Conservation (phyloP, 2,329 filamentous ascomycete species). For the Neonectria punicea region DNA sequence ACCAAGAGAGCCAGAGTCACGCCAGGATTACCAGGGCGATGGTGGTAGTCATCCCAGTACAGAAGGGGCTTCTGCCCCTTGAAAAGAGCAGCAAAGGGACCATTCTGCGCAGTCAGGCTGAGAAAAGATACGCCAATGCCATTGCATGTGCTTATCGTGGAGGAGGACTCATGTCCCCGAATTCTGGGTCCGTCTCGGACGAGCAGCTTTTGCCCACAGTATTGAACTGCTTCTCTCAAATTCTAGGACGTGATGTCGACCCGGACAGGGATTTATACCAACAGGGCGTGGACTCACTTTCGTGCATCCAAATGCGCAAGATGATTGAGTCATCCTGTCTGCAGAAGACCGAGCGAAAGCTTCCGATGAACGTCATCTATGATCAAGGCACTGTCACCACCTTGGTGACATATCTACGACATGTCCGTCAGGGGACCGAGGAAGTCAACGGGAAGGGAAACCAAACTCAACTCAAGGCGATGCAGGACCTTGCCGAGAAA, state of each 20-base stretch:
- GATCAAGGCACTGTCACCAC: conserved; percentile 64
- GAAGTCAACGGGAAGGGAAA: neutral
- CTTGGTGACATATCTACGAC: conserved; percentile 37
- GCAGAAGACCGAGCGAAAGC: neutral
- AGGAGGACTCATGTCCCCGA: neutral
- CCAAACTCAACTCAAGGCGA: neutral
- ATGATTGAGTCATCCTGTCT: conserved; percentile 43
- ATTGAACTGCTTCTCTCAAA: conserved; percentile 44
- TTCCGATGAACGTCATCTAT: conserved; percentile 69
- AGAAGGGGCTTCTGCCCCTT: conserved; percentile 45
- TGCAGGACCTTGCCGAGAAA: conserved; percentile 20
- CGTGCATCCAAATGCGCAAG: conserved; percentile 62
- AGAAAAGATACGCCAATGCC: conserved; percentile 56
- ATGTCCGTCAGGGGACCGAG: neutral
- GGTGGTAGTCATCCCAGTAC: conserved; percentile 57
- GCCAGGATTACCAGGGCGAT: conserved; percentile 61
- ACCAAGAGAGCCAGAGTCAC: conserved; percentile 60
- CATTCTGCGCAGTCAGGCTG: conserved; percentile 61
- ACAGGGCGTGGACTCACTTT: conserved; percentile 69
- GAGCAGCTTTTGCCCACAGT: conserved; percentile 51
- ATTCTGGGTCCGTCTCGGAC: conserved; percentile 37
- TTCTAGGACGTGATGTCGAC: conserved; percentile 43
- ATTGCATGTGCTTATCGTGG: conserved; percentile 59
- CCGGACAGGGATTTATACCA: conserved; percentile 64
- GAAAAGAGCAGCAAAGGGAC: conserved; percentile 74